Percentiles rank a stretch among this genome's conserved stretches.
Evolutionary conservation across 805 yeast genomes (phyloP).

Genomic region (Nakazawaea ernobii): DNA sequence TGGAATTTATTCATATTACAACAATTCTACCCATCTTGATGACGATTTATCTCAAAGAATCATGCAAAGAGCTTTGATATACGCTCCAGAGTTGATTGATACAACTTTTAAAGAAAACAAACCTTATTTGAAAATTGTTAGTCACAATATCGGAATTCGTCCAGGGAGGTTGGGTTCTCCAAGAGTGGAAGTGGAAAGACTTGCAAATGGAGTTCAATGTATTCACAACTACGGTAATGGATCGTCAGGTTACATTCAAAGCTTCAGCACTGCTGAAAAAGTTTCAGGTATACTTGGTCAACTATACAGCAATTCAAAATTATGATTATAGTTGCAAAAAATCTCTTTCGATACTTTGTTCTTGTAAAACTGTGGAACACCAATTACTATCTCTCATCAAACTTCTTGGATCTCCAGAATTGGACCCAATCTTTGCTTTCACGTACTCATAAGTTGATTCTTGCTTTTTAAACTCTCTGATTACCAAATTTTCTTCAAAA

Average conservation of each 20-base stretch:
- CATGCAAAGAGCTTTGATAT: slow-evolving; percentile 35
- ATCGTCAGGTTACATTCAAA: slow-evolving; percentile 62
- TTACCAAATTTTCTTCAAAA: slow-evolving; percentile 52
- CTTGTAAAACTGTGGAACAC: slow-evolving; percentile 49
- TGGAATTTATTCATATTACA: slow-evolving; percentile 31
- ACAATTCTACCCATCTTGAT: slow-evolving; percentile 27
- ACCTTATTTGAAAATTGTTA: slow-evolving; percentile 38
- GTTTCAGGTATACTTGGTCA: slow-evolving; percentile 20
- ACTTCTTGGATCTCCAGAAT: slow-evolving; percentile 61
- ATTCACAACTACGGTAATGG: slow-evolving; percentile 69
- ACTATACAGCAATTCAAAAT: neutral
- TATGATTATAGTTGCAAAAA: slow-evolving; percentile 6
- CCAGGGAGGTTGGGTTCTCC: slow-evolving; percentile 62
- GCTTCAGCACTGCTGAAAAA: slow-evolving; percentile 52
- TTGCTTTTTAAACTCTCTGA: slow-evolving; percentile 74
- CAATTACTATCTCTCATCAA: slow-evolving; percentile 78
- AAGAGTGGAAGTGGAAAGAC: slow-evolving; percentile 37
- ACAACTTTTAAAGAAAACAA: slow-evolving; percentile 25
- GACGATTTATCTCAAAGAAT: slow-evolving; percentile 42
- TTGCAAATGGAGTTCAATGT: slow-evolving; percentile 15
- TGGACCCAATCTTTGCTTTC: slow-evolving; percentile 33
- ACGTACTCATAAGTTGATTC: slow-evolving; percentile 50
- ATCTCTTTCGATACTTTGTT: slow-evolving; percentile 5
- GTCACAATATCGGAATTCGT: slow-evolving; percentile 58
- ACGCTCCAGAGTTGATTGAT: slow-evolving; percentile 32